phyloP scores from a whole-genome alignment of 495 filamentous ascomycete genomes.

The Sordaria brevicollis region DNA sequence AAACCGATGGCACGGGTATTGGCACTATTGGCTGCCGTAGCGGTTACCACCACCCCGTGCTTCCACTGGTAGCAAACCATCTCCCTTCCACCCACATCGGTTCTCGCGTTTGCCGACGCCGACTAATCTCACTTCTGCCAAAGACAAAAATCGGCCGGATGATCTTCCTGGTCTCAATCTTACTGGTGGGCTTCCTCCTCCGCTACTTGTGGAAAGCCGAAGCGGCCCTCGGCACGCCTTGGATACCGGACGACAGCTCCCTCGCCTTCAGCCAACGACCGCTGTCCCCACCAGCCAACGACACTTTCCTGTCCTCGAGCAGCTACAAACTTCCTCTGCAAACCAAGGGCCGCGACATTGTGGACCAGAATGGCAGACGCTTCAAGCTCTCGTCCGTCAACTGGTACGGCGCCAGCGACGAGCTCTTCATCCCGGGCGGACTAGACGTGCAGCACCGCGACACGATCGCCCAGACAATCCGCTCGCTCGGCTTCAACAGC shows the following conservation, averaged over 20 bases:
- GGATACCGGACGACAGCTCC: slow-evolving; percentile 29
- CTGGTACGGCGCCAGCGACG: slow-evolving; percentile 54
- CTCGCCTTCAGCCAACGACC: slow-evolving; percentile 31
- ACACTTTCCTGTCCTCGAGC: slow-evolving; percentile 25
- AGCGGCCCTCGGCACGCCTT: slow-evolving; percentile 27
- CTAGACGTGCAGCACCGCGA: slow-evolving; percentile 47
- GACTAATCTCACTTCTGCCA: neutral
- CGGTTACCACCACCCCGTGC: neutral
- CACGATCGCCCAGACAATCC: slow-evolving; percentile 42
- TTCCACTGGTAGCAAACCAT: too few species aligned
- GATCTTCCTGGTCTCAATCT: slow-evolving; percentile 21
- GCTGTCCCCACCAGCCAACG: slow-evolving; percentile 27
- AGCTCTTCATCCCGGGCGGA: slow-evolving; percentile 48
- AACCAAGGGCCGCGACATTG: slow-evolving; percentile 43
- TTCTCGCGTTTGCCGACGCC: neutral
- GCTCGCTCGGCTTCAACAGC: slow-evolving; percentile 49
- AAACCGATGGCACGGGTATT: neutral
- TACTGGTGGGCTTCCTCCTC: slow-evolving; percentile 24
- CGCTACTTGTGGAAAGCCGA: slow-evolving; percentile 31
- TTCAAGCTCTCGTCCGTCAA: slow-evolving; percentile 50
- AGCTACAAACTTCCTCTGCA: slow-evolving; percentile 37
- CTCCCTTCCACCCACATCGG: neutral
- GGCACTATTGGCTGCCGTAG: neutral
- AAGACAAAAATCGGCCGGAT: slow-evolving; percentile 11
- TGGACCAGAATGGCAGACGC: slow-evolving; percentile 39